Evolutionary conservation across 306 rosid species (phyloP).

Genomic region (Myrica gale): DNA sequence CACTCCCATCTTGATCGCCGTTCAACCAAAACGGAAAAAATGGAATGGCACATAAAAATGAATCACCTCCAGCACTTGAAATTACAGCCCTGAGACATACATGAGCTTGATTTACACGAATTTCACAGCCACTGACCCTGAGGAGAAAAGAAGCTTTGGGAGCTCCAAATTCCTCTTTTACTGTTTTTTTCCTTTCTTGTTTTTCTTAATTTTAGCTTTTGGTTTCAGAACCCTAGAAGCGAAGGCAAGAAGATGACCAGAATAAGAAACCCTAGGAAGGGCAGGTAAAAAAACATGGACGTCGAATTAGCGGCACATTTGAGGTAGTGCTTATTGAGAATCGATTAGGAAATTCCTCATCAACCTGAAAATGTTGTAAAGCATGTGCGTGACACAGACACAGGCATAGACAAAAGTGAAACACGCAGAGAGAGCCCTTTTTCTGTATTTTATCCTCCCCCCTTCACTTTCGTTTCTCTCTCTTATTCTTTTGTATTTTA

Average conservation of each 20-base stretch:
- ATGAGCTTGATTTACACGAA: constrained; percentile 15
- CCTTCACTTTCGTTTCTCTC: background rate
- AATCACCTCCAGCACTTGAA: constrained; percentile 10
- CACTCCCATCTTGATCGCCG: constrained; percentile 29
- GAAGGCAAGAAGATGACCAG: background rate
- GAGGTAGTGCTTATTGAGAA: constrained; percentile 29
- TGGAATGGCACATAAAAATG: constrained; percentile 4
- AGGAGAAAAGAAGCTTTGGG: background rate
- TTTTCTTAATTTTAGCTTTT: background rate
- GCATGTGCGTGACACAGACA: constrained; percentile 31
- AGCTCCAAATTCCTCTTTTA: background rate
- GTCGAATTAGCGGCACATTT: constrained; percentile 25
- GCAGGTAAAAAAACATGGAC: constrained; percentile 18
- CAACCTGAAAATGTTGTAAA: constrained; percentile 33
- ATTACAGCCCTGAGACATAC: background rate
- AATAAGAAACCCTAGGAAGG: constrained; percentile 35
- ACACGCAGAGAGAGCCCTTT: constrained; percentile 23
- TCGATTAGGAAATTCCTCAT: constrained; percentile 30
- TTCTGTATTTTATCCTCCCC: constrained; percentile 17
- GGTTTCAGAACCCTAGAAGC: constrained; percentile 56
- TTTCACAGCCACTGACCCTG: constrained; percentile 19
- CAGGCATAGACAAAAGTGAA: constrained; percentile 43
- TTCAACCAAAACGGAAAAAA: constrained; percentile 18
- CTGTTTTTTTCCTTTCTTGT: background rate
- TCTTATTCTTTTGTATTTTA: background rate